Conservation (phyloP, 1,284 basidiomycete genomes). For the Vanrija humicola region DNA sequence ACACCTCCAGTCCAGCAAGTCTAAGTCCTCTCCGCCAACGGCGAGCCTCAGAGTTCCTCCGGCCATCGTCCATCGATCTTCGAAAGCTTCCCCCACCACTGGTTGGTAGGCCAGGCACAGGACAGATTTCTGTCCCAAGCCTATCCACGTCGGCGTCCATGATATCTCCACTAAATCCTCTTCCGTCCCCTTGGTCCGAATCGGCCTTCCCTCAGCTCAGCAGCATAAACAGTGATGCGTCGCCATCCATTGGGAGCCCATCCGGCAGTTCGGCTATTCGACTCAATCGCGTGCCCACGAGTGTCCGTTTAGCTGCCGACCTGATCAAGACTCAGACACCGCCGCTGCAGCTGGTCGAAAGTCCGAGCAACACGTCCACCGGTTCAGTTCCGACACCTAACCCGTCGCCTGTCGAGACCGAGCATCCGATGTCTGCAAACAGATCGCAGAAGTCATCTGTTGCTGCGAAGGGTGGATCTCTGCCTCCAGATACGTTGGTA, state of each 20-base stretch:
- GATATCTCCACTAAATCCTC: conserved; percentile 48
- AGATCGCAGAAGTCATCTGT: conserved; percentile 1
- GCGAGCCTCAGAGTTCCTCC: conserved; percentile 40
- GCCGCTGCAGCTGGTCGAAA: conserved; percentile 6
- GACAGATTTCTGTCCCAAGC: conserved; percentile 15
- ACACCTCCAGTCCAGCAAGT: not conserved
- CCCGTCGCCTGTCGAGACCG: conserved; percentile 22
- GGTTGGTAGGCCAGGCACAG: conserved; percentile 1
- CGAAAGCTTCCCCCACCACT: conserved; percentile 30
- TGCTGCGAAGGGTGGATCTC: conserved; percentile 2
- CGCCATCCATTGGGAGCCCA: conserved; percentile 22
- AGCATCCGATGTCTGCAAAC: not conserved
- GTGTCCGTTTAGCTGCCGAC: conserved; percentile 54
- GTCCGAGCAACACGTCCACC: conserved; percentile 13
- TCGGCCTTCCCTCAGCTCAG: conserved; percentile 27
- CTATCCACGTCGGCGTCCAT: conserved; percentile 44
- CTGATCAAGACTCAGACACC: conserved; percentile 38
- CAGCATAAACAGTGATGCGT: conserved; percentile 22
- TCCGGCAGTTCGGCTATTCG: conserved; percentile 49
- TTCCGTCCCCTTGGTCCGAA: conserved; percentile 46
- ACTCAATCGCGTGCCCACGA: conserved; percentile 54
- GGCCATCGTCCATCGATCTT: conserved; percentile 27
- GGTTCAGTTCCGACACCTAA: conserved; percentile 32
- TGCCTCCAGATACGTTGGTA: conserved; percentile 1
- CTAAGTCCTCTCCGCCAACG: conserved; percentile 33